Evolutionary conservation across 139 green algal genomes (phyloP).

Genomic region (Coccomyxa sp.): DNA sequence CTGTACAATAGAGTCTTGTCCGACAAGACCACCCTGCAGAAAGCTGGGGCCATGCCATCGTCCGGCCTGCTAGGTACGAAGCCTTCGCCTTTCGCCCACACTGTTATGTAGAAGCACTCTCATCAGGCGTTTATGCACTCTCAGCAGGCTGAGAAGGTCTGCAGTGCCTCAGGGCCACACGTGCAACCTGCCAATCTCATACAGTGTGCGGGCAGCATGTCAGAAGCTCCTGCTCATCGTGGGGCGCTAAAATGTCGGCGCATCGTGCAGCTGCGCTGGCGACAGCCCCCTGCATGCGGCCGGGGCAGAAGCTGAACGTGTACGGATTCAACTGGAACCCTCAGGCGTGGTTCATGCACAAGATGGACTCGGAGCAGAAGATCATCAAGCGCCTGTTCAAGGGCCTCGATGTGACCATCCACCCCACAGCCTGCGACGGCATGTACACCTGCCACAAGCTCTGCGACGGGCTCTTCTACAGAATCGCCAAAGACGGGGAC

Average conservation of each 20-base stretch:
- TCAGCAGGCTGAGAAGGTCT: no score
- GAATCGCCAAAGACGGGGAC: neutral
- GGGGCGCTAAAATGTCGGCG: no score
- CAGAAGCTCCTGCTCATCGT: no score
- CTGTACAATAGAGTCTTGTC: neutral
- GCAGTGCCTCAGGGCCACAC: no score
- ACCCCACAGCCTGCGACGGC: constrained; percentile 1
- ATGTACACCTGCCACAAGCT: neutral
- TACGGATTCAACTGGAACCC: constrained; percentile 5
- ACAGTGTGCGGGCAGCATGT: no score
- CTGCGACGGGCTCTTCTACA: neutral
- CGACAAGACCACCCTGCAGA: neutral
- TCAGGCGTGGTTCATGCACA: neutral
- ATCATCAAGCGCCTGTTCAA: neutral
- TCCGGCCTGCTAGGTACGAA: neutral
- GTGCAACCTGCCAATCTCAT: no score
- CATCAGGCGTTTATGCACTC: neutral
- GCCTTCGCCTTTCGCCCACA: neutral
- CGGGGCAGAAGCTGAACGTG: neutral
- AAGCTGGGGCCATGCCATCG: neutral
- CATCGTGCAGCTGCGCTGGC: neutral
- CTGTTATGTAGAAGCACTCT: neutral
- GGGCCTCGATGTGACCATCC: neutral
- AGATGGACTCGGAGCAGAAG: neutral
- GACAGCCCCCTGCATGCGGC: neutral